Evolutionary conservation across 257 asterid species (phyloP).

Genomic region (Forsythia suspensa): DNA sequence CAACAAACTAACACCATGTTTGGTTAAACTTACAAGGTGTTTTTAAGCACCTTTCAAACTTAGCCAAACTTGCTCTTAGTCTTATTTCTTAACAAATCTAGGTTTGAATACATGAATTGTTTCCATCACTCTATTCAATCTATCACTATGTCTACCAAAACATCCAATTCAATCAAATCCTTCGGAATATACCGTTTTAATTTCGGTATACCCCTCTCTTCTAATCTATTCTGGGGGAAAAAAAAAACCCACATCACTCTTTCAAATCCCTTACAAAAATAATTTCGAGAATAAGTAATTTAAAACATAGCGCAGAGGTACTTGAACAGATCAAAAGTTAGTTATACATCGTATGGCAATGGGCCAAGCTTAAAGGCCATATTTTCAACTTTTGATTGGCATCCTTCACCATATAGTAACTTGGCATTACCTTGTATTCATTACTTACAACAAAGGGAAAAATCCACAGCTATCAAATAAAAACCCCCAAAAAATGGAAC

Average conservation of each 20-base stretch:
- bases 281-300: background rate
- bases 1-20: background rate
- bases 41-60: background rate
- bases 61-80: background rate
- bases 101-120: background rate
- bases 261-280: background rate
- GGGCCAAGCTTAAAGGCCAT: background rate
- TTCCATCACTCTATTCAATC: background rate
- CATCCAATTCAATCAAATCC: background rate
- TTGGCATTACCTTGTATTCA: constrained; percentile 6
- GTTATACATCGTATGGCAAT: background rate
- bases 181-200: background rate
- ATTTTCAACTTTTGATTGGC: background rate
- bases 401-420: background rate
- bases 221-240: background rate
- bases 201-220: background rate
- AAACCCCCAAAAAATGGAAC: background rate
- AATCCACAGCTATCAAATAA: background rate
- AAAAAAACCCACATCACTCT: background rate
- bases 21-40: background rate
- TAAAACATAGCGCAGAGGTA: background rate
- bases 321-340: constrained; percentile 8
- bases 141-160: background rate
- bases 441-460: constrained; percentile 15
- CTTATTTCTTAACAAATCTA: background rate